Conservation (phyloP, 352 stramenopile genomes). For the Phytopythium mirpurense region DNA sequence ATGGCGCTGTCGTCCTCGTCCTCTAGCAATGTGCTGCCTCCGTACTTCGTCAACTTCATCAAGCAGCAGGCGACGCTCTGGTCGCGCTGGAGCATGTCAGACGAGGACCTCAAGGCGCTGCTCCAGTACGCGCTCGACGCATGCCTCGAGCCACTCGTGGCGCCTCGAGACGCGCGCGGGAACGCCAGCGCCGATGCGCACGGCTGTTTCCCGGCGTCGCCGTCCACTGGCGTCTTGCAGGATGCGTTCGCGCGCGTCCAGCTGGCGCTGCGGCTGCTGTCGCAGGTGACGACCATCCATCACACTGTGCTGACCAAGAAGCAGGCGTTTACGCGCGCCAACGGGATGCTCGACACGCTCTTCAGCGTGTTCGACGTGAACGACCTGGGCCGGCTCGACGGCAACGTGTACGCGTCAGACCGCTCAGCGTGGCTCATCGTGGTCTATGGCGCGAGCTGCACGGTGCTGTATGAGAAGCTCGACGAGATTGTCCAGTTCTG, state of each 20-base stretch:
- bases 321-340: slow-evolving; percentile 42
- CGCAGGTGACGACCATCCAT: slow-evolving; percentile 63
- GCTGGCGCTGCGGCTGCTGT: slow-evolving; percentile 49
- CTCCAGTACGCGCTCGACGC: slow-evolving; percentile 54
- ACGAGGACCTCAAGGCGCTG: slow-evolving; percentile 47
- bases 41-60: slow-evolving; percentile 86
- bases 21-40: slow-evolving; percentile 65
- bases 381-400: slow-evolving; percentile 34
- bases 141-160: slow-evolving; percentile 44
- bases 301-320: slow-evolving; percentile 37
- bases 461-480: slow-evolving; percentile 75
- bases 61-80: slow-evolving; percentile 71
- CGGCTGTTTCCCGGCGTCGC: slow-evolving; percentile 31
- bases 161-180: slow-evolving; percentile 7
- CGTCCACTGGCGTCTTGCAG: slow-evolving; percentile 59
- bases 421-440: slow-evolving; percentile 58
- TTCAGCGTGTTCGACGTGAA: slow-evolving; percentile 67
- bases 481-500: slow-evolving; percentile 75
- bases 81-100: slow-evolving; percentile 68
- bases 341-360: slow-evolving; percentile 46
- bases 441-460: slow-evolving; percentile 66
- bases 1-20: slow-evolving; percentile 14
- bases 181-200: background rate
- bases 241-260: slow-evolving; percentile 73
- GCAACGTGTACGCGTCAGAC: slow-evolving; percentile 24